Percentiles rank a stretch among this genome's conserved stretches.
phyloP scores from a whole-genome alignment of 129 eudicot genomes.

The Artemisia annua region DNA sequence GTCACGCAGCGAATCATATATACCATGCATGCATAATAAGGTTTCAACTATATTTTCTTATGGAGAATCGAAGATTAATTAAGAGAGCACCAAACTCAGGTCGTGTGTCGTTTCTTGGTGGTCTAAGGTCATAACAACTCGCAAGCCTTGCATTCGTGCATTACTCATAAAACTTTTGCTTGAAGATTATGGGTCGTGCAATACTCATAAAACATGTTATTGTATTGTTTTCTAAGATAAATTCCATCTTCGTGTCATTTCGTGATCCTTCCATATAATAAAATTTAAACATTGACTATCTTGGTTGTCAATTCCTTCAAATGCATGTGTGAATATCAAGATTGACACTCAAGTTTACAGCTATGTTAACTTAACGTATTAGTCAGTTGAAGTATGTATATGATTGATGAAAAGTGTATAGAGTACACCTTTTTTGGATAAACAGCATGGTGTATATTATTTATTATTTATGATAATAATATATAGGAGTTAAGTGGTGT shows the following conservation, averaged over 20 bases:
- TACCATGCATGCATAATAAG: no score
- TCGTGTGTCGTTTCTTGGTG: no score
- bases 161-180: background rate
- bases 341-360: constrained; percentile 28
- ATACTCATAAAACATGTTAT: no score
- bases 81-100: no score
- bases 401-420: constrained; percentile 40
- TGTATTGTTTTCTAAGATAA: background rate
- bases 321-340: constrained; percentile 21
- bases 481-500: constrained; percentile 29
- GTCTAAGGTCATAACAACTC: background rate
- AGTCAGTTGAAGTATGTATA: constrained; percentile 18
- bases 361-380: constrained; percentile 38
- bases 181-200: no score
- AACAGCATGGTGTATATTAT: constrained; percentile 15
- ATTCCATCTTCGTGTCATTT: constrained; percentile 1
- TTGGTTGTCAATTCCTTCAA: constrained; percentile 11
- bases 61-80: no score
- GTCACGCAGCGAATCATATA: no score
- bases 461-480: background rate
- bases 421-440: constrained; percentile 30
- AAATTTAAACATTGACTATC: background rate
- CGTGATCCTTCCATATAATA: constrained; percentile 9
- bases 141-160: background rate
- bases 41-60: no score